Evolutionary conservation across 495 filamentous ascomycete genomes (phyloP).

Genomic region (Patellaria atrata): DNA sequence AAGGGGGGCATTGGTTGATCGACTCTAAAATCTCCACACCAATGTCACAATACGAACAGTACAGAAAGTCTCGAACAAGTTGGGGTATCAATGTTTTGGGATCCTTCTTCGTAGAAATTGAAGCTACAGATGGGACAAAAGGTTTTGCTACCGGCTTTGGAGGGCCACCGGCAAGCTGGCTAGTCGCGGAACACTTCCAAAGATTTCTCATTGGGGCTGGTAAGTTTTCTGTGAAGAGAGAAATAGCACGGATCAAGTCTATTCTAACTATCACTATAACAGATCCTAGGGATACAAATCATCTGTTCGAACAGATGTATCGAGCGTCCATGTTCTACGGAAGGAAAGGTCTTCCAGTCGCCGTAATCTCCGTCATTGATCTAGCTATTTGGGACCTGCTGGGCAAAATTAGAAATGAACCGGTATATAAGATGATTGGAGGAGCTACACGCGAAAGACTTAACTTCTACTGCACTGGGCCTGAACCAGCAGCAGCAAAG

Average conservation of each 20-base stretch:
- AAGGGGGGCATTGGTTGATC: slow-evolving; percentile 83
- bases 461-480: slow-evolving; percentile 88
- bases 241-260: background rate
- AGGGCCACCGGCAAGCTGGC: slow-evolving; percentile 85
- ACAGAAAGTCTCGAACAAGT: slow-evolving; percentile 71
- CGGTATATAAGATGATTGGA: slow-evolving; percentile 88
- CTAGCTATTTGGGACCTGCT: slow-evolving; percentile 82
- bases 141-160: slow-evolving; percentile 91
- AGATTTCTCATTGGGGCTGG: slow-evolving; percentile 74
- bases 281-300: slow-evolving; percentile 78
- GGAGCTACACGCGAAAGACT: slow-evolving; percentile 66
- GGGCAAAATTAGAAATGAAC: slow-evolving; percentile 80
- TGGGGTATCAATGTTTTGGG: slow-evolving; percentile 95
- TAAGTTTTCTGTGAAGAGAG: no score
- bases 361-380: slow-evolving; percentile 87
- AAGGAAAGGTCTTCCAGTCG: slow-evolving; percentile 75
- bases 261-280: background rate
- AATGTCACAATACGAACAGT: slow-evolving; percentile 77
- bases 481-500: slow-evolving; percentile 63
- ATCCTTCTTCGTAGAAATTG: slow-evolving; percentile 86
- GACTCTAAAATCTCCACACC: slow-evolving; percentile 84
- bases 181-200: slow-evolving; percentile 80
- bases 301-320: slow-evolving; percentile 92
- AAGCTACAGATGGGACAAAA: slow-evolving; percentile 74
- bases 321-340: slow-evolving; percentile 90